phyloP scores from a whole-genome alignment of 257 asterid genomes.

The Gynochthodes officinalis region DNA sequence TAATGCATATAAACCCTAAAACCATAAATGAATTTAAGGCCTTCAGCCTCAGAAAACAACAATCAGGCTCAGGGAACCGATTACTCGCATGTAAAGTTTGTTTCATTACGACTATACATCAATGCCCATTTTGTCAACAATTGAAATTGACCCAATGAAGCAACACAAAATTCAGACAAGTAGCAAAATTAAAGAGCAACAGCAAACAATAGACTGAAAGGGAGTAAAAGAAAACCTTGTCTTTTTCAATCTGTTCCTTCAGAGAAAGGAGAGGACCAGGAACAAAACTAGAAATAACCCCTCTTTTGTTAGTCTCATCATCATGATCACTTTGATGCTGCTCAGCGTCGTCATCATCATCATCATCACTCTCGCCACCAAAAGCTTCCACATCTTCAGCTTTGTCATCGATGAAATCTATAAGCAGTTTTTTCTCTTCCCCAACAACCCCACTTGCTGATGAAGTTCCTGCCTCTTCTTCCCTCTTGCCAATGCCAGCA shows the following conservation, averaged over 20 bases:
- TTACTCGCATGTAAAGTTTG: background rate
- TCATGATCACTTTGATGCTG: slow-evolving; percentile 1
- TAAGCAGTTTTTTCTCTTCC: slow-evolving; percentile 28
- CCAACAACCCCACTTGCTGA: slow-evolving; percentile 18
- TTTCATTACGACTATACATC: too few relatives aligned
- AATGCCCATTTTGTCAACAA: background rate
- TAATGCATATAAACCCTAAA: background rate
- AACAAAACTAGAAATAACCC: slow-evolving; percentile 38
- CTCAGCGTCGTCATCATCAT: slow-evolving; percentile 5
- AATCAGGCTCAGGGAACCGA: background rate
- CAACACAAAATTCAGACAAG: background rate
- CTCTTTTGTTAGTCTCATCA: background rate
- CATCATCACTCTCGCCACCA: slow-evolving; percentile 10
- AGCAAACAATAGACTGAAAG: background rate
- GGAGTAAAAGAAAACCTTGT: slow-evolving; percentile 45
- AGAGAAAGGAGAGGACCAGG: slow-evolving; percentile 85
- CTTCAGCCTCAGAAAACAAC: background rate
- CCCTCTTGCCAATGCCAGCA: slow-evolving; percentile 28
- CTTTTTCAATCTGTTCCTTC: slow-evolving; percentile 73
- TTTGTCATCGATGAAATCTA: slow-evolving; percentile 15
- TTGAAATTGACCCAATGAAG: background rate
- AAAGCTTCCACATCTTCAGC: slow-evolving; percentile 28
- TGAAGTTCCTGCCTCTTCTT: slow-evolving; percentile 54
- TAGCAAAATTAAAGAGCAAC: background rate
- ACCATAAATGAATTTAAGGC: background rate